Conservation (phyloP, 1,139 yeast species). For the Hansenula lynferdii region DNA sequence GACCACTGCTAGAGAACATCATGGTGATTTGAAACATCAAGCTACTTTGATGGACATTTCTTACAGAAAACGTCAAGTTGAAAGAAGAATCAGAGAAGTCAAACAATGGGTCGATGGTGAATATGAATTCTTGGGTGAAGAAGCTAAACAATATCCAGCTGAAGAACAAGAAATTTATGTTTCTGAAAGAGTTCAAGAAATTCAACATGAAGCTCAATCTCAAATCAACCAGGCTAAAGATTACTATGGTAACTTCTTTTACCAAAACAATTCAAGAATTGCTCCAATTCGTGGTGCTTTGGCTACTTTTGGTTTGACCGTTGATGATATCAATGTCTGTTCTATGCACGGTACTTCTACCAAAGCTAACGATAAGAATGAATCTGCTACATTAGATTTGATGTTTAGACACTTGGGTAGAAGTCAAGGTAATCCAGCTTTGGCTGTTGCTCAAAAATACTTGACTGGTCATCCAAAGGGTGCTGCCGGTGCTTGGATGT, state of each 20-base stretch:
- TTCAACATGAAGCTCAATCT: slow-evolving; percentile 76
- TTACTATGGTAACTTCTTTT: slow-evolving; percentile 96
- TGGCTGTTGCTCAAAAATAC: slow-evolving; percentile 98
- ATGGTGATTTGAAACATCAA: slow-evolving; percentile 76
- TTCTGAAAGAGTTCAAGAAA: slow-evolving; percentile 83
- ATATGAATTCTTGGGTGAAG: slow-evolving; percentile 64
- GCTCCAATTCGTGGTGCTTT: slow-evolving; percentile 97
- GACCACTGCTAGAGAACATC: slow-evolving; percentile 95
- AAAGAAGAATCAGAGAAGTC: slow-evolving; percentile 72
- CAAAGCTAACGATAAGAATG: slow-evolving; percentile 97
- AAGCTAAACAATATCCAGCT: slow-evolving; percentile 53
- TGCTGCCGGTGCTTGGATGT: slow-evolving; percentile 99
- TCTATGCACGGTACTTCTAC: slow-evolving; percentile 99
- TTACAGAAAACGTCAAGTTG: slow-evolving; percentile 92
- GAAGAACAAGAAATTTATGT: slow-evolving; percentile 47
- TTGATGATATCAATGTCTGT: slow-evolving; percentile 94
- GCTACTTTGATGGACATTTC: slow-evolving; percentile 81
- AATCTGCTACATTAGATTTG: slow-evolving; percentile 80
- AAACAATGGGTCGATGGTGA: slow-evolving; percentile 84
- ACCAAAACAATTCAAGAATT: slow-evolving; percentile 85
- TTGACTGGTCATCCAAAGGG: slow-evolving; percentile 99
- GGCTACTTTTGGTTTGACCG: slow-evolving; percentile 86
- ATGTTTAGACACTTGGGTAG: slow-evolving; percentile 97
- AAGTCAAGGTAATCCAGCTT: slow-evolving; percentile 94
- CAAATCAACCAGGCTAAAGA: slow-evolving; percentile 87